phyloP scores from a whole-genome alignment of 2,329 filamentous ascomycete species.

The Ophiocordyceps camponoti-rufipedis region DNA sequence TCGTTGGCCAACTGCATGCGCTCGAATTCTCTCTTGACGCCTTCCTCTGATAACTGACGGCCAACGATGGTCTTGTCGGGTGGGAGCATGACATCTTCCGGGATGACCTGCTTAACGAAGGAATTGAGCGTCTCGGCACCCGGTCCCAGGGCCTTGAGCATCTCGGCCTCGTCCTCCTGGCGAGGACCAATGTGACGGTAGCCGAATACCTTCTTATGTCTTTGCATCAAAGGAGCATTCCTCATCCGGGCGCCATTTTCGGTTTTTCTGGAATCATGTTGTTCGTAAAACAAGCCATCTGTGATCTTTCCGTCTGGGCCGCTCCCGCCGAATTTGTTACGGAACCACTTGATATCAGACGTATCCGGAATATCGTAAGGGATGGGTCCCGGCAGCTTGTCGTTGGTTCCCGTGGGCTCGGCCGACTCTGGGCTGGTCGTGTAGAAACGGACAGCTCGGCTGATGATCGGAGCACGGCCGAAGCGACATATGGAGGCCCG shows the following conservation, averaged over 20 bases:
- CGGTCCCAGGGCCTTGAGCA: constrained; percentile 66
- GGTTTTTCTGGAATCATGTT: too few species aligned
- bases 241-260: constrained; percentile 3
- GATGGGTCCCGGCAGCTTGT: too few species aligned
- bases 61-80: constrained; percentile 19
- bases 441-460: not conserved
- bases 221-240: constrained; percentile 5
- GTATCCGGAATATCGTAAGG: too few species aligned
- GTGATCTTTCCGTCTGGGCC: not conserved
- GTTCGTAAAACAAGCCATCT: too few species aligned
- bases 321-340: not conserved
- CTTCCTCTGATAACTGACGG: constrained; percentile 30
- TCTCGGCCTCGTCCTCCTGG: constrained; percentile 47
- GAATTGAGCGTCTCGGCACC: constrained; percentile 57
- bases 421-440: not conserved
- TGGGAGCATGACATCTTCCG: constrained; percentile 46
- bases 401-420: too few species aligned
- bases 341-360: too few species aligned
- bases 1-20: constrained; percentile 20
- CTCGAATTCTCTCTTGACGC: constrained; percentile 11
- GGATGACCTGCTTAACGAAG: constrained; percentile 73
- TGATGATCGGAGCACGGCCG: constrained; percentile 1
- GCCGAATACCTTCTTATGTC: constrained; percentile 33
- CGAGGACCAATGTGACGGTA: constrained; percentile 78
- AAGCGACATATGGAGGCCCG: constrained; percentile 5